Evolutionary conservation across 2,329 filamentous ascomycete genomes (phyloP).

Genomic region (Monilinia vaccinii-corymbosi): DNA sequence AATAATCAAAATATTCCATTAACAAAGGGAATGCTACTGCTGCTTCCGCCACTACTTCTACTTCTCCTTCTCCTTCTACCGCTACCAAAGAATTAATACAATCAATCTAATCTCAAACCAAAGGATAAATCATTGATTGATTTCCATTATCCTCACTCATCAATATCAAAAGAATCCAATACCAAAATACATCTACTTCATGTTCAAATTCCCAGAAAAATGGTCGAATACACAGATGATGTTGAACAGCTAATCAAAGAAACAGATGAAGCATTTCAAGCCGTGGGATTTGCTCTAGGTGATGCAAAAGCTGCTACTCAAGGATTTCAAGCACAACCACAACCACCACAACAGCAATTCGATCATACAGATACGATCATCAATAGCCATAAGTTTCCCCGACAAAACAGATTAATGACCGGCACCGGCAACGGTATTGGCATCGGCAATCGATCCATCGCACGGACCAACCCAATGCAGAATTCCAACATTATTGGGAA

Average conservation of each 20-base stretch:
- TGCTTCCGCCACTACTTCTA: neutral
- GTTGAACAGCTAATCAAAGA: constrained; percentile 40
- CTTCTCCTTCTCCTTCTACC: neutral
- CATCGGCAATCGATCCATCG: neutral
- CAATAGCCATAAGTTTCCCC: neutral
- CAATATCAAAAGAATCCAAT: neutral
- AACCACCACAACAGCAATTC: neutral
- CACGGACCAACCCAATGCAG: constrained; percentile 9
- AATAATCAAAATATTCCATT: neutral
- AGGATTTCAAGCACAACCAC: constrained; percentile 19
- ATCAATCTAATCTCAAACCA: neutral
- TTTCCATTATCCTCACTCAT: neutral
- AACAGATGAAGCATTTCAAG: constrained; percentile 42
- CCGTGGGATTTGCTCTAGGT: constrained; percentile 35
- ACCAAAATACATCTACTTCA: constrained; percentile 11
- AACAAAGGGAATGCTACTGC: neutral
- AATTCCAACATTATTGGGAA: constrained; percentile 2
- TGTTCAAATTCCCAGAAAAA: constrained; percentile 22
- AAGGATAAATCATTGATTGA: neutral
- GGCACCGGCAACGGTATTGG: neutral
- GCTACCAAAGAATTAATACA: neutral
- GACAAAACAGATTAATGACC: neutral
- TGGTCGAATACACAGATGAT: constrained; percentile 15
- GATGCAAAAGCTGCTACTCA: constrained; percentile 30
- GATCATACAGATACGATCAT: neutral